These are phyloP conservation scores for Aristolochia contorta DNA, from an alignment of 164 flowering plant species.

Conservation along the genomic window DNA sequence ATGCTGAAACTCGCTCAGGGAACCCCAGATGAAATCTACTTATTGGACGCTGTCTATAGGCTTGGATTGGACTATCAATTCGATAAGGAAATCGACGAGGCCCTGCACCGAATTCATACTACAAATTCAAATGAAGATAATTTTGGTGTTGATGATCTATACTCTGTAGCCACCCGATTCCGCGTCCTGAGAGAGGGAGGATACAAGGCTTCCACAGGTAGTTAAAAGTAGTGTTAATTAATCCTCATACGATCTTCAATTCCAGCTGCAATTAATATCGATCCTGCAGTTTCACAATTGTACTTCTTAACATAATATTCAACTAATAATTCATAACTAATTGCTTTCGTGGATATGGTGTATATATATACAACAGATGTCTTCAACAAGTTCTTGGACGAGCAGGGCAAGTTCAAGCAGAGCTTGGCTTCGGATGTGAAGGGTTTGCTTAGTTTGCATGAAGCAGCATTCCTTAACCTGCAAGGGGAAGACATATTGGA, in stretches of 20 bases:
- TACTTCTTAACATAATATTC: too few relatives aligned
- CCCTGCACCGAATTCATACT: not conserved
- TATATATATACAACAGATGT: too few relatives aligned
- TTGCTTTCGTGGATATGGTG: too few relatives aligned
- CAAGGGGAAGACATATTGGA: slow-evolving; percentile 19
- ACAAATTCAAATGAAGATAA: not conserved
- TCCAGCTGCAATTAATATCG: too few relatives aligned
- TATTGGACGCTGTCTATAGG: not conserved
- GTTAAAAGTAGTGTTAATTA: too few relatives aligned
- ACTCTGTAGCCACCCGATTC: not conserved
- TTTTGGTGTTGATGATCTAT: not conserved
- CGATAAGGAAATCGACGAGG: slow-evolving; percentile 1
- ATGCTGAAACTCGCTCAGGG: not conserved
- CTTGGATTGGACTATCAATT: slow-evolving; percentile 2
- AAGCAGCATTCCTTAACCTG: slow-evolving; percentile 15
- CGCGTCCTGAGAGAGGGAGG: not conserved
- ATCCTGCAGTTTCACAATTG: too few relatives aligned
- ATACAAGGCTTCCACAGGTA: slow-evolving; percentile 1
- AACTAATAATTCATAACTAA: too few relatives aligned
- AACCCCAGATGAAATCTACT: not conserved
- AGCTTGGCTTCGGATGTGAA: slow-evolving; percentile 2
- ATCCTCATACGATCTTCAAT: too few relatives aligned
- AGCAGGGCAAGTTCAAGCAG: slow-evolving; percentile 22
- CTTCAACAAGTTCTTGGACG: slow-evolving; percentile 17
- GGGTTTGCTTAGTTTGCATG: slow-evolving; percentile 17